Conservation (phyloP, 2,329 filamentous ascomycete genomes). For the Pseudonectria buxi region DNA sequence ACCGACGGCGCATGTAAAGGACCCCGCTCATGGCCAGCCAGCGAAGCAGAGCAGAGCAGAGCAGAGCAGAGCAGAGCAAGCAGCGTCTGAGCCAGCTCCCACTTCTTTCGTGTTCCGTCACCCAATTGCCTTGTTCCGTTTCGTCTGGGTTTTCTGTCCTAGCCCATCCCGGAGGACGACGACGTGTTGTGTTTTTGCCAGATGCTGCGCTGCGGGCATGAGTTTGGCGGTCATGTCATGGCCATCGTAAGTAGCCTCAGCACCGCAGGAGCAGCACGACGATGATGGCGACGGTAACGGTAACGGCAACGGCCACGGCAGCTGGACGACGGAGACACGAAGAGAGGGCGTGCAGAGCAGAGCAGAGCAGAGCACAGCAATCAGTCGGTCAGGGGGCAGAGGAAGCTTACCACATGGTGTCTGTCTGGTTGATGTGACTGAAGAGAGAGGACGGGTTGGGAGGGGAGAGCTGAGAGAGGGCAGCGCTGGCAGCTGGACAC, state of each 20-base stretch:
- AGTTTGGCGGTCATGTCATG: no score
- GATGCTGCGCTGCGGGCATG: no score
- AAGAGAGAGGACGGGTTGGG: slow-evolving; percentile 6
- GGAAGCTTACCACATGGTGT: slow-evolving; percentile 24
- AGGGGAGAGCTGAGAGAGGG: slow-evolving; percentile 12
- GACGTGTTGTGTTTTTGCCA: no score
- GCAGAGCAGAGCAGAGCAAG: no score
- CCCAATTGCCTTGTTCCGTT: background rate
- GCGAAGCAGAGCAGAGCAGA: no score
- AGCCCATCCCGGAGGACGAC: no score
- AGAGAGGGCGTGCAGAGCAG: background rate
- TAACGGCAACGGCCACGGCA: no score
- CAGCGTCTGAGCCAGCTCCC: background rate
- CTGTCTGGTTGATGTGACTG: slow-evolving; percentile 10
- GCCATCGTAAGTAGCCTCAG: no score
- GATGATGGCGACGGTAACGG: no score
- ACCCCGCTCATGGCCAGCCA: slow-evolving; percentile 4
- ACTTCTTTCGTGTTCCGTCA: no score
- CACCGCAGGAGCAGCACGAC: no score
- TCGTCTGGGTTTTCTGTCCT: background rate
- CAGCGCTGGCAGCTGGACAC: slow-evolving; percentile 9
- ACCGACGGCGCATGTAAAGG: slow-evolving; percentile 13
- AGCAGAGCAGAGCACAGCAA: slow-evolving; percentile 2
- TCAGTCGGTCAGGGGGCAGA: background rate
- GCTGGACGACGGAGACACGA: no score